phyloP scores from a whole-genome alignment of 208 protist genomes.

The Herpetomonas samuelpessoai region DNA sequence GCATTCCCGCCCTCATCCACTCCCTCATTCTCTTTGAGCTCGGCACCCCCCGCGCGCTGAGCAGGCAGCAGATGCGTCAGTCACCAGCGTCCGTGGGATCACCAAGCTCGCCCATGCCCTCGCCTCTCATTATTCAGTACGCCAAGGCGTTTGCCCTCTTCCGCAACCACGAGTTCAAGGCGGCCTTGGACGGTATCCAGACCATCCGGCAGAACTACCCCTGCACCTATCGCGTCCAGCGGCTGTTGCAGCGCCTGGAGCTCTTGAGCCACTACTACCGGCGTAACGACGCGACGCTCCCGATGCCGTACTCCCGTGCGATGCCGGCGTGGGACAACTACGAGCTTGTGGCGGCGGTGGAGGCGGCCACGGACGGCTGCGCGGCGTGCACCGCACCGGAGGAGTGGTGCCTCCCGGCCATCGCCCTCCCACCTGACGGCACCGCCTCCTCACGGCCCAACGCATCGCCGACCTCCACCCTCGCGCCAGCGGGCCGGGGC shows the following conservation, averaged over 20 bases:
- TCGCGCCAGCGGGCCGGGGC: background rate
- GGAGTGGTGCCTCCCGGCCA: background rate
- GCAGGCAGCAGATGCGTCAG: conserved; percentile 9
- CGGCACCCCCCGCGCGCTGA: conserved; percentile 6
- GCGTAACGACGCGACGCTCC: conserved; percentile 22
- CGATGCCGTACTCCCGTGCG: conserved; percentile 56
- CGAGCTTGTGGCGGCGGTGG: conserved; percentile 36
- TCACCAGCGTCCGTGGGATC: conserved; percentile 6
- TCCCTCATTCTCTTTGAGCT: conserved; percentile 79
- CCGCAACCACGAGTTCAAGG: conserved; percentile 66
- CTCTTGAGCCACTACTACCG: conserved; percentile 60
- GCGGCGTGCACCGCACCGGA: background rate
- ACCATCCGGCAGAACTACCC: conserved; percentile 17
- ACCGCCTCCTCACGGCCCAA: too few relatives aligned
- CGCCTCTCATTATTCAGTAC: conserved; percentile 60
- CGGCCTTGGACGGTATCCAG: conserved; percentile 36
- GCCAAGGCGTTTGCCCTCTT: conserved; percentile 74
- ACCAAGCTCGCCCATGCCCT: conserved; percentile 6
- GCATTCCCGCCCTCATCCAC: conserved; percentile 33
- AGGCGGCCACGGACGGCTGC: background rate
- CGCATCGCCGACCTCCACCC: background rate
- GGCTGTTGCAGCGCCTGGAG: conserved; percentile 58
- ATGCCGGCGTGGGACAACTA: conserved; percentile 75
- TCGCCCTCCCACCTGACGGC: background rate
- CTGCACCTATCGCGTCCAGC: conserved; percentile 8